Percentiles rank a stretch among this genome's conserved stretches.
These are phyloP conservation scores for Xylariales sp. DNA, from an alignment of 2,329 filamentous ascomycete species.

Conservation along the genomic window DNA sequence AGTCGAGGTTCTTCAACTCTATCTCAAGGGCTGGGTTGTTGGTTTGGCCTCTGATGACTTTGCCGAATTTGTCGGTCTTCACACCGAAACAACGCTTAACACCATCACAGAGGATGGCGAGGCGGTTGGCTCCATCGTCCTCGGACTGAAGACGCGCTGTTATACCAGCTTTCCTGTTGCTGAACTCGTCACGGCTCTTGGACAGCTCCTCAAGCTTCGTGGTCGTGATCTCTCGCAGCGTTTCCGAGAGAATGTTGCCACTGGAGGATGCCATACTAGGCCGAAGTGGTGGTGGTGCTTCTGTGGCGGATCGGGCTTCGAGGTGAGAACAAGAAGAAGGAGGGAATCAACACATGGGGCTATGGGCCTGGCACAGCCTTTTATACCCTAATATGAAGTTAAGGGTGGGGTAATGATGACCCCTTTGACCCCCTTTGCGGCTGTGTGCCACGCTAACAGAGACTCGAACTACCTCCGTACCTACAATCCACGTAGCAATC, in stretches of 20 bases:
- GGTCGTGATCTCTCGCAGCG: slow-evolving; percentile 37
- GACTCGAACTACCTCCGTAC: too few relatives aligned
- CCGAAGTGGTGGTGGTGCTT: too few relatives aligned
- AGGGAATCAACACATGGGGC: too few relatives aligned
- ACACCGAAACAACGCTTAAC: slow-evolving; percentile 32
- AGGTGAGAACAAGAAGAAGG: too few relatives aligned
- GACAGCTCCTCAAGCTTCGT: slow-evolving; percentile 39
- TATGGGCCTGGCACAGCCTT: too few relatives aligned
- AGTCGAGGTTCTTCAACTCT: slow-evolving; percentile 34
- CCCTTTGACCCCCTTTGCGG: too few relatives aligned
- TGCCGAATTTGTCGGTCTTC: slow-evolving; percentile 22
- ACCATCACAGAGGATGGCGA: slow-evolving; percentile 28
- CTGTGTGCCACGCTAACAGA: too few relatives aligned
- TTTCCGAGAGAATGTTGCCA: slow-evolving; percentile 36
- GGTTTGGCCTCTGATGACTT: slow-evolving; percentile 19
- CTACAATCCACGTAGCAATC: too few relatives aligned
- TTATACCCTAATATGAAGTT: too few relatives aligned
- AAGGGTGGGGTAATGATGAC: too few relatives aligned
- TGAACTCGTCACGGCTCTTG: slow-evolving; percentile 33
- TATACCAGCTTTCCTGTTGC: slow-evolving; percentile 27
- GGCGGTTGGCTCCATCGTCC: slow-evolving; percentile 23
- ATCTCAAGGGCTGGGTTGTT: slow-evolving; percentile 24
- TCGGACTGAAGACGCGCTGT: slow-evolving; percentile 23
- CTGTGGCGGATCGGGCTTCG: too few relatives aligned
- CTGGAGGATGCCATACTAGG: slow-evolving; percentile 8